Evolutionary conservation across 192 early-diverging fungal species (phyloP), one percentile per base, ranked within the genome.

Genomic region (Gaertneriomyces sp.): DNA sequence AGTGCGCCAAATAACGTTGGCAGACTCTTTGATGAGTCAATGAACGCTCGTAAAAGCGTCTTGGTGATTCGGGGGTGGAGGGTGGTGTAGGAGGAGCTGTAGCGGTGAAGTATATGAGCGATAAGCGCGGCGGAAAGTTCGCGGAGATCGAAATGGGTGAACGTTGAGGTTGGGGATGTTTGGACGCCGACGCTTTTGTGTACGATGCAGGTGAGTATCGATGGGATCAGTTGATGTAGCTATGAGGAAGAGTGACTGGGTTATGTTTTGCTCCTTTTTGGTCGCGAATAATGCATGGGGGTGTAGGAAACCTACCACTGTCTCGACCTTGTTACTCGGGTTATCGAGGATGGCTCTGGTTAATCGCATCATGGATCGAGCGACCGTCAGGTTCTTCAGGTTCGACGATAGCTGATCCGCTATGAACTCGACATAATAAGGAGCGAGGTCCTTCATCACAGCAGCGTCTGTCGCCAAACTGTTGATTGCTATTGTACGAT

Each of bases 141-240:
- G 7, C 98, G 92, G 45, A 95, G 74, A 6, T 81, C 58, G 89
- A 91, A 95, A 72, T 98, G 96, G 58, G 91, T 80, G 19, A 93
- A 88, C 25, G 81, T 74, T 0, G 79, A 68, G 42, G 85, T 81
- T 51, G 65, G 70, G 0, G 79, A 68, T 40, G 85, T 81, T 51
- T 68, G 70, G 51, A 87, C 84, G 39, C 89, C 88, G 25, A 99
- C 75, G 39, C 85, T 73, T 63, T 92, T 92, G 62, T 88, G 88
- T 7, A 98, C 92, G 33, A 97, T 76, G 64, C 94, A 98, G 11
- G 98, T 93, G 49, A 99, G 74, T 42, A 98, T 85, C 5, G 89
- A 84, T 10, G 96, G 95, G 47, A 98, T 90, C 7, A 99, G 78
- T 84, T 97, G 93, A 74, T 99, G 95, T 44, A 99, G 76, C 92